phyloP scores from a whole-genome alignment of 1,139 yeast genomes.

The Suhomyces chickasaworum region DNA sequence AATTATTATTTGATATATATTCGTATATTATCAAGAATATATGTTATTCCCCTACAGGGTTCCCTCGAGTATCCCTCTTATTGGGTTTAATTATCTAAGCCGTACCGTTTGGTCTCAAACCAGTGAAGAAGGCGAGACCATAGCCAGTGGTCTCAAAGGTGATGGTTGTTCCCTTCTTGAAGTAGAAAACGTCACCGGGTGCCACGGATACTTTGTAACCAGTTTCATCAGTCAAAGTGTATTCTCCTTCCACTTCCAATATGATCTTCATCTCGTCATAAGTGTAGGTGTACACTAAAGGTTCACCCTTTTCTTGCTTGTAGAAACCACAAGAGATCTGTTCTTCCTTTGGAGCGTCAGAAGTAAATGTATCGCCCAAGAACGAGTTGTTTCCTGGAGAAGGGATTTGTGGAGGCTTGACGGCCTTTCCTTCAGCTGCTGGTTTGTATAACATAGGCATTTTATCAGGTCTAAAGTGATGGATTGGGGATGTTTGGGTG shows the following conservation, averaged over 20 bases:
- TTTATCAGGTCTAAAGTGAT: conserved; percentile 24
- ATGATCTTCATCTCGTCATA: conserved; percentile 75
- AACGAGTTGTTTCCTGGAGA: conserved; percentile 64
- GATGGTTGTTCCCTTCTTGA: conserved; percentile 65
- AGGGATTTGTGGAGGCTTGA: conserved; percentile 59
- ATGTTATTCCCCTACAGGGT: too few species aligned
- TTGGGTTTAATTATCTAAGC: too few species aligned
- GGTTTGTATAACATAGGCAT: conserved; percentile 65
- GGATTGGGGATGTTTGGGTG: neutral
- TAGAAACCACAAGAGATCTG: conserved; percentile 68
- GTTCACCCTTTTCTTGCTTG: conserved; percentile 66
- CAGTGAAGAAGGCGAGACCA: conserved; percentile 69
- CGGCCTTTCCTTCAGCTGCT: conserved; percentile 52
- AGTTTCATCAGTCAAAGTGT: conserved; percentile 60
- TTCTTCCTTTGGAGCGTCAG: conserved; percentile 59
- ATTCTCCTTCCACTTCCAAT: conserved; percentile 65
- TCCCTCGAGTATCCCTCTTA: too few species aligned
- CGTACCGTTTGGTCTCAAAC: conserved; percentile 53
- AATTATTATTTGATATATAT: too few species aligned
- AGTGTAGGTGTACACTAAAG: conserved; percentile 61
- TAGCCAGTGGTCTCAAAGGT: conserved; percentile 61
- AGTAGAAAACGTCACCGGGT: conserved; percentile 71
- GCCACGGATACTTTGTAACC: conserved; percentile 57
- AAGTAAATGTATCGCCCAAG: conserved; percentile 62
- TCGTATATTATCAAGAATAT: too few species aligned